These are phyloP conservation scores for Lactifluus echinatus DNA, from an alignment of 768 basidiomycete genomes.

Conservation along the genomic window DNA sequence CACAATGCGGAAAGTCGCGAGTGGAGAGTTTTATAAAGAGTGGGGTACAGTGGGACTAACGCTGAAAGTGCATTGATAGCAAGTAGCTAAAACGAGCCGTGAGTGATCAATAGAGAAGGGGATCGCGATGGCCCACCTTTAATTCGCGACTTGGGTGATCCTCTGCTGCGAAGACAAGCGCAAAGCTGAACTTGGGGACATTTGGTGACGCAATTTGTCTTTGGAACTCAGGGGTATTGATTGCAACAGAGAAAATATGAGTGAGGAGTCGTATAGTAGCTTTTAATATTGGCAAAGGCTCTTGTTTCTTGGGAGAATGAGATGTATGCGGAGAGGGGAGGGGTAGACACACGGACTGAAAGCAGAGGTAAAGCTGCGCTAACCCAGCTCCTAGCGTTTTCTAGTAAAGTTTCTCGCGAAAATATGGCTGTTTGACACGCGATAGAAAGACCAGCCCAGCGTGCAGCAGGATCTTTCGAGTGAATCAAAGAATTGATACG, in stretches of 20 bases:
- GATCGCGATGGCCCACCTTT: slow-evolving; percentile 35
- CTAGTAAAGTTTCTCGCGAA: slow-evolving; percentile 54
- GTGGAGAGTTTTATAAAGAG: slow-evolving; percentile 49
- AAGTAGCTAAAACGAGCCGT: slow-evolving; percentile 31
- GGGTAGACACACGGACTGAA: slow-evolving; percentile 46
- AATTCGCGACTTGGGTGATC: slow-evolving; percentile 42
- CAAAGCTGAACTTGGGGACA: slow-evolving; percentile 59
- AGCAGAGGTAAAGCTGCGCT: slow-evolving; percentile 53
- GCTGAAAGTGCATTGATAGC: slow-evolving; percentile 41
- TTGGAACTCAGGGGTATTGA: slow-evolving; percentile 68
- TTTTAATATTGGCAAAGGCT: slow-evolving; percentile 50
- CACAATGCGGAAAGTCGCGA: slow-evolving; percentile 44
- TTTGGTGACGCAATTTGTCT: slow-evolving; percentile 67
- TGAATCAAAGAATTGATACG: slow-evolving; percentile 67
- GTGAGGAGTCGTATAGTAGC: slow-evolving; percentile 57
- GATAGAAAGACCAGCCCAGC: slow-evolving; percentile 75
- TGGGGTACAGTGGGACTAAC: slow-evolving; percentile 61
- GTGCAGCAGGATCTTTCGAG: slow-evolving; percentile 65
- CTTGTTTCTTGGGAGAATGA: slow-evolving; percentile 49
- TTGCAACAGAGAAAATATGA: slow-evolving; percentile 50
- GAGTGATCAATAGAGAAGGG: background rate
- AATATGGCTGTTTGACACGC: slow-evolving; percentile 56
- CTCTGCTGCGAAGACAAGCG: slow-evolving; percentile 48
- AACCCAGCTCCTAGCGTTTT: slow-evolving; percentile 68
- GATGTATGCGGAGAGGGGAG: slow-evolving; percentile 23